Conservation (phyloP, 169 alveolate species). For the Plasmodium coatneyi region DNA sequence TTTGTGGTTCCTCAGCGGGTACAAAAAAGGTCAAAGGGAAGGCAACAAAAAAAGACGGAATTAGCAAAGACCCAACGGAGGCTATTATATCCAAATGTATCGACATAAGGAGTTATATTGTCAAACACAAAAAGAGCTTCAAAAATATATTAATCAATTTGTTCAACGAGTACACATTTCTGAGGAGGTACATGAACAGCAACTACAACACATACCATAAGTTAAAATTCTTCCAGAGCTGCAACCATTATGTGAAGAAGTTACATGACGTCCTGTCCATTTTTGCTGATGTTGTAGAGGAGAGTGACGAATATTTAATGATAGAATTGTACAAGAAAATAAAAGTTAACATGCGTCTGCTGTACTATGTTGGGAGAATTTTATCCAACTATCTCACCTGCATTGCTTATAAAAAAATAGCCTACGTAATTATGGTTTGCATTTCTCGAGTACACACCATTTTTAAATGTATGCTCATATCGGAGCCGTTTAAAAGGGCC, state of each 20-base stretch:
- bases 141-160: slow-evolving; percentile 27
- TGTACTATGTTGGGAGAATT: slow-evolving; percentile 64
- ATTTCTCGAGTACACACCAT: slow-evolving; percentile 42
- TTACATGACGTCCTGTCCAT: slow-evolving; percentile 19
- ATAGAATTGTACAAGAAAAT: slow-evolving; percentile 46
- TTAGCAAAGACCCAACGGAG: slow-evolving; percentile 1
- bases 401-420: slow-evolving; percentile 52
- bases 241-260: slow-evolving; percentile 63
- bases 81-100: slow-evolving; percentile 18
- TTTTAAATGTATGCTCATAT: slow-evolving; percentile 34
- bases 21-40: background rate
- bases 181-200: slow-evolving; percentile 32
- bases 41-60: background rate
- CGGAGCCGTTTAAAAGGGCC: slow-evolving; percentile 51
- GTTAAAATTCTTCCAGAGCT: slow-evolving; percentile 32
- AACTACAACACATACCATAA: slow-evolving; percentile 55
- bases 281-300: slow-evolving; percentile 16
- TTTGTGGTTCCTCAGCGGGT: background rate
- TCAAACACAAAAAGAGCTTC: background rate
- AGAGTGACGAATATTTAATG: slow-evolving; percentile 47
- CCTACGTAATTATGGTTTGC: slow-evolving; percentile 31
- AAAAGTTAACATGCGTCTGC: slow-evolving; percentile 34
- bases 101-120: slow-evolving; percentile 37
- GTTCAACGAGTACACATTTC: slow-evolving; percentile 50
- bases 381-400: slow-evolving; percentile 69